These are phyloP conservation scores for Fusarium dlaminii DNA, from an alignment of 2,329 filamentous ascomycete species.

Conservation along the genomic window DNA sequence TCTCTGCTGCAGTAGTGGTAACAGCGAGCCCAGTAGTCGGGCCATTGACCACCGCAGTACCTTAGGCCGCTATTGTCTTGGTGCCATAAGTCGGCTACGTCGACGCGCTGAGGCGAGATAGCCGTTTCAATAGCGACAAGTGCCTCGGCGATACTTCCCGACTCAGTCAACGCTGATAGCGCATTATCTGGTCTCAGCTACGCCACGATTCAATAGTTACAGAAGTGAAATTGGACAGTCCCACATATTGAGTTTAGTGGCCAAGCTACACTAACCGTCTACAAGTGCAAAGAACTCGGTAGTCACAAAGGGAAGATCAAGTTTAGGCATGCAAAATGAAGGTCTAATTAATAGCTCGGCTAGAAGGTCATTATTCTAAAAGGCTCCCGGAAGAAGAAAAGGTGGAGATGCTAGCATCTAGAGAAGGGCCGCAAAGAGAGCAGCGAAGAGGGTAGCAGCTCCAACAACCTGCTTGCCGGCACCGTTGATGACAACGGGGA, in stretches of 20 bases:
- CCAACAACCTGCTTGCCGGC: slow-evolving; percentile 34
- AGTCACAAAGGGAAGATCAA: not conserved
- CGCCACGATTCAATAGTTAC: not conserved
- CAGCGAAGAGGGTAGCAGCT: slow-evolving; percentile 27
- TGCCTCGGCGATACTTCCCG: not conserved
- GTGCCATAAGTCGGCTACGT: no score
- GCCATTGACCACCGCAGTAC: no score
- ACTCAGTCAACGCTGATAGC: no score
- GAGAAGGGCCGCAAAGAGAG: slow-evolving; percentile 25
- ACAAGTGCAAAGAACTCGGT: accelerated
- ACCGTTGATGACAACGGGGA: slow-evolving; percentile 19
- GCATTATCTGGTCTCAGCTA: not conserved
- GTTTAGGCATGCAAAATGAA: not conserved
- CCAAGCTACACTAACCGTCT: no score
- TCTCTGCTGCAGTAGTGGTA: no score
- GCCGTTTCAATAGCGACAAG: not conserved
- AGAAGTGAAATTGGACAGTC: not conserved
- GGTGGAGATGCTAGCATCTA: slow-evolving; percentile 6
- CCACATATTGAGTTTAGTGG: not conserved
- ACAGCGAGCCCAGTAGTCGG: no score
- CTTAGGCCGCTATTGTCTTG: no score
- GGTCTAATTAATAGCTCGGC: not conserved
- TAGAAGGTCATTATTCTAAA: not conserved
- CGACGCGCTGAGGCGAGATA: no score
- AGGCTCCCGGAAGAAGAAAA: not conserved